Percentiles rank a stretch among this genome's conserved stretches.
Evolutionary conservation across 805 yeast genomes (phyloP).

Genomic region (Cyberlindnera sargentensis): DNA sequence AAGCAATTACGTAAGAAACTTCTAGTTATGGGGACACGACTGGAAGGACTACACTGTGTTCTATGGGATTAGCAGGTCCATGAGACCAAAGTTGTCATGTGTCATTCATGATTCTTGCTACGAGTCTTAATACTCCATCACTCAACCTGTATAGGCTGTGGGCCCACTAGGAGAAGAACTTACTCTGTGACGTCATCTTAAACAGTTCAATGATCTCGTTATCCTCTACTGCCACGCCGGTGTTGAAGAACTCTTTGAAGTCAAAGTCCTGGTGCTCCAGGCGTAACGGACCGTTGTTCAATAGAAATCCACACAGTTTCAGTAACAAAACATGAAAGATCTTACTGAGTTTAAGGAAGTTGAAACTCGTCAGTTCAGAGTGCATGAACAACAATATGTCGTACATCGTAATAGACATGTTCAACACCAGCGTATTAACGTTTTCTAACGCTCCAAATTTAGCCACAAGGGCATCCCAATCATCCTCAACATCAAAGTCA

Average conservation of each 20-base stretch:
- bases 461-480: constrained; percentile 1
- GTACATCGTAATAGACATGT: constrained; percentile 5
- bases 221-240: constrained; percentile 7
- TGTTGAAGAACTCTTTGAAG: constrained; percentile 8
- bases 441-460: constrained; percentile 7
- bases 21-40: no score
- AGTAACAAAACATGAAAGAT: constrained; percentile 11
- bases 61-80: no score
- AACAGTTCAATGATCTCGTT: constrained; percentile 9
- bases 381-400: constrained; percentile 8
- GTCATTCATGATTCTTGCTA: no score
- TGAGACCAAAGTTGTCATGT: no score
- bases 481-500: constrained; percentile 8
- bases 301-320: constrained; percentile 9
- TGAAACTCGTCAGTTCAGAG: constrained; percentile 6
- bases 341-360: constrained; percentile 13
- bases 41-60: no score
- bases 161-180: not conserved
- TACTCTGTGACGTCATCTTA: constrained; percentile 8
- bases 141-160: no score
- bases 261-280: constrained; percentile 5
- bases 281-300: constrained; percentile 3
- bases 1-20: no score
- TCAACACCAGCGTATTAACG: constrained; percentile 7
- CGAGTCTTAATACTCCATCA: no score